Percentiles rank a stretch among this genome's conserved stretches.
Evolutionary conservation across 2,329 filamentous ascomycete genomes (phyloP).

Genomic region (Hypoxylon sp.): DNA sequence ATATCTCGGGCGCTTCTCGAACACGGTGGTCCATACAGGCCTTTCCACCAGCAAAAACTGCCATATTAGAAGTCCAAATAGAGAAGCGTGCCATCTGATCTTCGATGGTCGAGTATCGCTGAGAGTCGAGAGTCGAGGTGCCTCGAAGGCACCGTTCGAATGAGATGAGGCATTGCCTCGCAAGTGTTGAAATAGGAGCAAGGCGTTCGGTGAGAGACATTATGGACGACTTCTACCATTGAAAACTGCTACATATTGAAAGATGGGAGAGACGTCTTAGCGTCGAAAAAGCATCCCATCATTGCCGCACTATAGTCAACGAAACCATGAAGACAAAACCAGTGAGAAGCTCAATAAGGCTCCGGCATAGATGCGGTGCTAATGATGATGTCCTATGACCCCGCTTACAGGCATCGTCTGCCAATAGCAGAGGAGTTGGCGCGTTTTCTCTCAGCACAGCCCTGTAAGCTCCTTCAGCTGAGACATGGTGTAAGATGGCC

Average conservation of each 20-base stretch:
- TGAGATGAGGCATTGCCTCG: conserved; percentile 18
- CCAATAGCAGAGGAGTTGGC: conserved; percentile 1
- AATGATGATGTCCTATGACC: conserved; percentile 2
- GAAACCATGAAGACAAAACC: not conserved
- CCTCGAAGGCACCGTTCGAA: conserved; percentile 12
- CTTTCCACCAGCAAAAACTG: conserved; percentile 19
- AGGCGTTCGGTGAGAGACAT: conserved; percentile 10
- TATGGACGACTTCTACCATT: not conserved
- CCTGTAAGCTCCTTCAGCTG: conserved; percentile 5
- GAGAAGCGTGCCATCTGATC: conserved; percentile 34
- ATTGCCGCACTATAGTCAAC: not conserved
- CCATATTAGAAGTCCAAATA: conserved; percentile 31
- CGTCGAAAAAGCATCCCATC: not conserved
- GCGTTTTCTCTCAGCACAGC: not conserved
- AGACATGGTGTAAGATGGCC: not conserved
- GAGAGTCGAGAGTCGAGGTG: conserved; percentile 1
- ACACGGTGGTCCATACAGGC: conserved; percentile 22
- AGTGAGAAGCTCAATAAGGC: not conserved
- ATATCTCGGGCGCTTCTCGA: conserved; percentile 24
- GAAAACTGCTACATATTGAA: not conserved
- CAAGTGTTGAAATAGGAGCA: conserved; percentile 9
- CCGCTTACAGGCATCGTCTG: conserved; percentile 11
- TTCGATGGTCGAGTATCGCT: conserved; percentile 15
- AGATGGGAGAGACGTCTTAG: not conserved
- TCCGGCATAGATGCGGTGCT: conserved; percentile 1